phyloP scores from a whole-genome alignment of 192 early-diverging fungal genomes.

The Coemansia sp. region DNA sequence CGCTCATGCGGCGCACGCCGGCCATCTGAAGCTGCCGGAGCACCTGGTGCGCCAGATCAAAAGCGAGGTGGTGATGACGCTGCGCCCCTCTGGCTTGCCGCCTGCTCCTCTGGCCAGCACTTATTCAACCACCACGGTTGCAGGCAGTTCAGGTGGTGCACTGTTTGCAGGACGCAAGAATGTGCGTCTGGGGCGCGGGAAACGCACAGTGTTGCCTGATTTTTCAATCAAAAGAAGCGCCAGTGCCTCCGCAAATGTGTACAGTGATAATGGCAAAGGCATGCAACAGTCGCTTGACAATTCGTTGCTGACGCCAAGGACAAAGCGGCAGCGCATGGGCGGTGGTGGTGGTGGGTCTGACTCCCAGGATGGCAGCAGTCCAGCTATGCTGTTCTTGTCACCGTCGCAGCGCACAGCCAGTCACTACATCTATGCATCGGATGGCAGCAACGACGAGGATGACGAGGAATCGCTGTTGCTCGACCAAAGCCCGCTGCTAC shows the following conservation, averaged over 20 bases:
- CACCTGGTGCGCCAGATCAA: conserved; percentile 48
- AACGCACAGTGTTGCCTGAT: not conserved
- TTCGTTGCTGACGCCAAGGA: conserved; percentile 9
- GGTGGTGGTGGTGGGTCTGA: not conserved
- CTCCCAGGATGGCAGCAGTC: conserved; percentile 14
- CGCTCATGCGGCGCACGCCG: not conserved
- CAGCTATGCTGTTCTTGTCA: conserved; percentile 6
- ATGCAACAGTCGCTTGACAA: not conserved
- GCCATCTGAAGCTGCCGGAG: conserved; percentile 34
- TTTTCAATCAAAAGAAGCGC: not conserved
- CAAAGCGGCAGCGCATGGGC: conserved; percentile 30
- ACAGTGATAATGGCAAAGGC: not conserved
- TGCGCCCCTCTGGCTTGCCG: conserved; percentile 6
- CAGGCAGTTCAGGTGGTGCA: not conserved
- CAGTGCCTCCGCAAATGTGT: not conserved
- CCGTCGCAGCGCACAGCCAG: conserved; percentile 5
- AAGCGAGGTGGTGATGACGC: conserved; percentile 44
- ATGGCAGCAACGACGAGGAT: conserved; percentile 20
- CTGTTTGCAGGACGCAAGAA: not conserved
- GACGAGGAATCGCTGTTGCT: not conserved
- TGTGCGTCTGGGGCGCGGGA: not conserved
- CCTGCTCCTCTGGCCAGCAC: not conserved
- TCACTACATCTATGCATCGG: conserved; percentile 35
- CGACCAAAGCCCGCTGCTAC: conserved; percentile 18
- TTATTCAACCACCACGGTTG: not conserved